Percentiles rank a stretch among this genome's conserved stretches.
Conservation (phyloP, 1,284 basidiomycete genomes). For the Xerocomus nothofagi region DNA sequence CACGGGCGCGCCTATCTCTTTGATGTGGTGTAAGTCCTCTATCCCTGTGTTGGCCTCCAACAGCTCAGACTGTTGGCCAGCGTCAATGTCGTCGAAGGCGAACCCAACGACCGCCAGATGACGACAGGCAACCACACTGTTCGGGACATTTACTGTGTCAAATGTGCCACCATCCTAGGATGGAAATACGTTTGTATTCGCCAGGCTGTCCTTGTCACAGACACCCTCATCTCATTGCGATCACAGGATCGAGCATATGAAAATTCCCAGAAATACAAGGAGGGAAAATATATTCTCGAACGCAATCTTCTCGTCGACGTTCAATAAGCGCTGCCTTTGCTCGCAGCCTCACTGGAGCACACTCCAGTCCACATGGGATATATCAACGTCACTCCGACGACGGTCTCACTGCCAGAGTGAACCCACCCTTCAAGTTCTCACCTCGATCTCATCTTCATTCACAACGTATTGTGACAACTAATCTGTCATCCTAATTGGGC, state of each 20-base stretch:
- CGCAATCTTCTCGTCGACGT: conserved; percentile 84
- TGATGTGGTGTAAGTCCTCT: conserved; percentile 75
- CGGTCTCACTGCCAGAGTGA: conserved; percentile 18
- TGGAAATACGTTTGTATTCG: conserved; percentile 88
- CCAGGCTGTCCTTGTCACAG: background rate
- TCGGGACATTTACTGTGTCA: conserved; percentile 90
- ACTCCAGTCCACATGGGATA: conserved; percentile 6
- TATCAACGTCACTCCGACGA: conserved; percentile 8
- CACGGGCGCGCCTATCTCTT: conserved; percentile 95
- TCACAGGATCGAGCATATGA: conserved; percentile 89
- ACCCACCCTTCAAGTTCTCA: conserved; percentile 10
- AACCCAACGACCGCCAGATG: conserved; percentile 91
- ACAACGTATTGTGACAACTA: conserved; percentile 22
- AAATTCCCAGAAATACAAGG: conserved; percentile 92
- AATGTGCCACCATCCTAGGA: conserved; percentile 83
- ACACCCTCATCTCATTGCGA: background rate
- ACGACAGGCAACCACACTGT: conserved; percentile 96
- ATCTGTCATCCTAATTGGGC: conserved; percentile 30
- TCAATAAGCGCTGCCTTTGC: conserved; percentile 43
- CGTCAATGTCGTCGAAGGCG: conserved; percentile 87
- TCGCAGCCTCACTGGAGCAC: conserved; percentile 1
- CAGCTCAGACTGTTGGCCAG: conserved; percentile 42
- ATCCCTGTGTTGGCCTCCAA: conserved; percentile 1
- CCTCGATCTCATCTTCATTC: conserved; percentile 18
- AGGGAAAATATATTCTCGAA: conserved; percentile 97